Evolutionary conservation across 2,329 filamentous ascomycete genomes (phyloP), one percentile per base, ranked within the genome.

Genomic region (Ophiognomonia clavigignenti-juglandacearum): DNA sequence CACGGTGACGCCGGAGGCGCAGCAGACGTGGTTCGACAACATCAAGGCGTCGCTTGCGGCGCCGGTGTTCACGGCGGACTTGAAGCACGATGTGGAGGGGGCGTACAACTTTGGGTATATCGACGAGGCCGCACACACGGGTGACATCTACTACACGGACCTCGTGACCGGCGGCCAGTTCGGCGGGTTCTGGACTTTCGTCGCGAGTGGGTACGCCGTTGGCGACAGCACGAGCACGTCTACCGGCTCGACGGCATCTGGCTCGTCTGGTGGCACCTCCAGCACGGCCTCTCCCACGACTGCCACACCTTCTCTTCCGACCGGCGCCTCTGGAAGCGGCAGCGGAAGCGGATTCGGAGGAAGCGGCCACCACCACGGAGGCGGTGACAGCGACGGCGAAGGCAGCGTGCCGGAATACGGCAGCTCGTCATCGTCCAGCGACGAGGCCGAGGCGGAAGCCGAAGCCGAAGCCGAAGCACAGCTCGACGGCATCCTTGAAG

Each of bases 51-150:
- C 48, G 26, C 55, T 67, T 1, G 59, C 59, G n/a, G 41, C 51
- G 27, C 75, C 74, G 10, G 61, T 85, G 34, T 83, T 84, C 62
- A 78, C 80, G 9, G 78, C 74, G 37, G 62, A 68, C 46, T 51
- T 68, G 24, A 65, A 57, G 53, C 56, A 61, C 45, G 45, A 48
- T 0, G 14, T 20, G 9, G 59, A 67, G 6, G 73, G 77, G 36
- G 65, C 65, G 36, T 81, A 79, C 64, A 71, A 77, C 56, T 82
- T 81, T 53, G 78, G 78, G 40, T 75, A 64, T 63, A 76, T 81
- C 54, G 73, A 82, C 63, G 55, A 49, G 16, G 63, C 64, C 51
- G 74, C 74, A 57, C 80, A 77, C 70, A 74, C 70, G 4, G 78
- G 78, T 39, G 50, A 61, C 24, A 71, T 83, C 55, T 65, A 63